A percentile compares a stretch with the other conserved stretches of the same genome.
These are phyloP conservation scores for Metschnikowia cubensis DNA, from an alignment of 805 yeast species.

Conservation along the genomic window DNA sequence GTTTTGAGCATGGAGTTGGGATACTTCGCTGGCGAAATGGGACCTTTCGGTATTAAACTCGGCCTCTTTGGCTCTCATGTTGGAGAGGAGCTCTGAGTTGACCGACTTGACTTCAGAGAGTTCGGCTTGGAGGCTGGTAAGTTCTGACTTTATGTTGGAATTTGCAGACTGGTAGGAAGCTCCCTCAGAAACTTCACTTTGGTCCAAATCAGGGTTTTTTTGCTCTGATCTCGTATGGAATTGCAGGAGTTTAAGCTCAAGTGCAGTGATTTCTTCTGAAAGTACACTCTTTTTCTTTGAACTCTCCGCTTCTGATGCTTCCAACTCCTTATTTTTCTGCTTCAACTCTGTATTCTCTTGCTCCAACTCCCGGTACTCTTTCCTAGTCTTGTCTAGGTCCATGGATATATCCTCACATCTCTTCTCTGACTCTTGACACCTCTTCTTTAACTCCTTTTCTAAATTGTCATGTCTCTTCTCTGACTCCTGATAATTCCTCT, in stretches of 20 bases:
- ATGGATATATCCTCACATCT: not conserved
- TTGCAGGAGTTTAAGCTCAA: not conserved
- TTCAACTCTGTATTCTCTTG: not conserved
- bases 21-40: slow-evolving; percentile 50
- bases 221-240: too few species aligned
- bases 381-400: not conserved
- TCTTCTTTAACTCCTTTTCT: not conserved
- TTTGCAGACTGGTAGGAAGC: not conserved
- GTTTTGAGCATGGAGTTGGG: slow-evolving; percentile 46
- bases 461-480: not conserved
- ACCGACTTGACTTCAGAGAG: slow-evolving; percentile 26
- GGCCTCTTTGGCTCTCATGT: slow-evolving; percentile 60
- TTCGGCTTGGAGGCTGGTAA: slow-evolving; percentile 14
- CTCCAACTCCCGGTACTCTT: not conserved
- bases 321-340: not conserved
- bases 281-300: not conserved
- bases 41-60: slow-evolving; percentile 56
- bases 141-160: not conserved
- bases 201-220: too few species aligned
- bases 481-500: not conserved
- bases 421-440: not conserved
- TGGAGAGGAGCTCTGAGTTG: slow-evolving; percentile 63
- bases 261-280: not conserved
- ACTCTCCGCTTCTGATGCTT: not conserved
- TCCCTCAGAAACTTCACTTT: too few species aligned